Evolutionary conservation across 345 rosid species (phyloP).

Genomic region (Melastoma malabathricum): DNA sequence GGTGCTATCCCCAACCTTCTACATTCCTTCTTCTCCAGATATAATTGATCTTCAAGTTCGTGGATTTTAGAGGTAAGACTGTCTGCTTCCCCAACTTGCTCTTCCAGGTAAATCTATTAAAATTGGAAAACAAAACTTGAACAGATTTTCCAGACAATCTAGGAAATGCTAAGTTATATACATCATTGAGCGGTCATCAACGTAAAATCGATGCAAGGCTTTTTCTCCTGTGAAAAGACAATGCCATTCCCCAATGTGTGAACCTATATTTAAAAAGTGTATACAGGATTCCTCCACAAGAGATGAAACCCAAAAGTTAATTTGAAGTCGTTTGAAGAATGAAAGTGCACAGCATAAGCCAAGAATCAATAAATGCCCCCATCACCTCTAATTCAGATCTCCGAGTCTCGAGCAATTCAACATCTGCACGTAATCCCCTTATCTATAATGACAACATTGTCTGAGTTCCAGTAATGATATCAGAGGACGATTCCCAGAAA

Average conservation of each 20-base stretch:
- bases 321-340: no score
- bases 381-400: slow-evolving; percentile 53
- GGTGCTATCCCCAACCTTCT: slow-evolving; percentile 34
- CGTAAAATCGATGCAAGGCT: no score
- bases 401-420: slow-evolving; percentile 31
- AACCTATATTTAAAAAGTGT: no score
- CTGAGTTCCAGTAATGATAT: background rate
- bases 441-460: slow-evolving; percentile 27
- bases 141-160: background rate
- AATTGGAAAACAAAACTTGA: background rate
- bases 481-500: background rate
- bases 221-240: no score
- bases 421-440: slow-evolving; percentile 38
- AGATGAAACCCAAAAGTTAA: no score
- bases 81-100: slow-evolving; percentile 56
- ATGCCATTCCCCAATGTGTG: no score
- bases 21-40: slow-evolving; percentile 62
- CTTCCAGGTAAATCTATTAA: slow-evolving; percentile 36
- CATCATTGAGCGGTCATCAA: no score
- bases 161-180: background rate
- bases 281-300: no score
- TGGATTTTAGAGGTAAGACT: slow-evolving; percentile 51
- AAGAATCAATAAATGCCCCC: background rate
- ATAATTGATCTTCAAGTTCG: slow-evolving; percentile 62
- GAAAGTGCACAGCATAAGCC: background rate